Base-by-base conservation (phyloP, 495 filamentous ascomycete genomes). In the Penicillium paradoxum region DNA sequence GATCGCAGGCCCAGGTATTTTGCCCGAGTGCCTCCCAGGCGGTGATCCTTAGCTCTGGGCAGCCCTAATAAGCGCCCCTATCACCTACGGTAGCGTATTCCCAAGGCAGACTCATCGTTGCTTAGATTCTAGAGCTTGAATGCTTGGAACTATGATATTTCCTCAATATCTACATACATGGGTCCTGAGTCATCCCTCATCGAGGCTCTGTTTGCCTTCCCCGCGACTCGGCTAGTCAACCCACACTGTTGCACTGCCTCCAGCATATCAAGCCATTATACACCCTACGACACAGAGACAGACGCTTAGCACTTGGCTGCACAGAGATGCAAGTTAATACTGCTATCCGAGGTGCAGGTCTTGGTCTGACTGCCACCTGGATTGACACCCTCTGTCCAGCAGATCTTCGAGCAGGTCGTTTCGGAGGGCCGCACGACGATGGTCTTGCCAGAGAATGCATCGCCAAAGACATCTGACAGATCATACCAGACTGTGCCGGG, bases 391-490 rank as follows among this genome's bases (percentile, higher is more conserved):
- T 66, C 65, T 0, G 71, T 40, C 80, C 80, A 84, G 45, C 69
- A 71, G 50, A 82, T 80, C 1, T 56, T 62, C 11, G 64, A 66
- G 61, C 80, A 82, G 6, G 51, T 56, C 3, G 59, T 38, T 10
- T 78, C 63, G 0, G 59, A 62, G 33, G 75, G 74, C 3, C 61
- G 53, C 13, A 79, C 68, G 5, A 54, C 59, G 14, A 84, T 22
- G 19, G 68, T 60, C 5, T 67, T 54, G 6, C 78, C 80, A n/a
- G 63, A 64, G 55, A 84, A 83, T 8, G 76, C 66, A 45, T 80
- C 73, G 6, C 81, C 81, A 34, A 80, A 82, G 34, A 83, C 77
- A 53, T 73, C 69, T 40, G 68, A 75, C 48, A 84, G 63, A 49
- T 83, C 81, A 53, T 83, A 84, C 75, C 74, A 84, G 41, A 82